These are phyloP conservation scores for Ceratopteris richardii DNA, from an alignment of 75 land plant genomes.

Conservation along the genomic window DNA sequence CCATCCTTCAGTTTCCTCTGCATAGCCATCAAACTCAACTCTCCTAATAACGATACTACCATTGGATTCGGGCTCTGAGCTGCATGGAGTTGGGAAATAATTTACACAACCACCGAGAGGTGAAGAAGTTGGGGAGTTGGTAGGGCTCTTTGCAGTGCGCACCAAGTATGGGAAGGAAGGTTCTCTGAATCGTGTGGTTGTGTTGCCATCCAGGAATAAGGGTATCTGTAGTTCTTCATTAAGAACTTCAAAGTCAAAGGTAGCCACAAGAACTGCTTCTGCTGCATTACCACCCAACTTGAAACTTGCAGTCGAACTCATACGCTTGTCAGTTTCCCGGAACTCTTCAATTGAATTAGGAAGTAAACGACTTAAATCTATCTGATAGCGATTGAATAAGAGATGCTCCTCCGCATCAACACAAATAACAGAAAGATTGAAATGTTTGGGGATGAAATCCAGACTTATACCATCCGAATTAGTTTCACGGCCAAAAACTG, in stretches of 20 bases:
- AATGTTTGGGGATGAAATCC: not conserved
- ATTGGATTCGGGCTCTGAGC: not conserved
- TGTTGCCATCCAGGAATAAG: not conserved
- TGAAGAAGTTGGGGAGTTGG: not conserved
- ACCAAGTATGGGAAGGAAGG: not conserved
- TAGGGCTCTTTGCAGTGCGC: not conserved
- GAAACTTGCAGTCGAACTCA: conserved; percentile 8
- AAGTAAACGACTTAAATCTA: conserved; percentile 6
- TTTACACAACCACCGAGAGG: not conserved
- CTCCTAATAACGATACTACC: not conserved
- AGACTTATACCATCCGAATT: not conserved
- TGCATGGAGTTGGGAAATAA: not conserved
- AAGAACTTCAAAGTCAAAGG: conserved; percentile 8
- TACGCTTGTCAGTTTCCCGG: not conserved
- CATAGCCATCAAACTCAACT: not conserved
- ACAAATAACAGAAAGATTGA: conserved; percentile 2
- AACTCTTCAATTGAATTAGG: not conserved
- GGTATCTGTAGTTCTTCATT: not conserved
- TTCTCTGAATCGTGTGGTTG: not conserved
- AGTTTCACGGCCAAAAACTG: not conserved
- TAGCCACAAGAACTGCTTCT: conserved; percentile 10
- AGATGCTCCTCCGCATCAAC: conserved; percentile 7
- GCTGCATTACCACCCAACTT: conserved; percentile 9
- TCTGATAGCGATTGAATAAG: not conserved
- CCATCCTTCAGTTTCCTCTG: not conserved